A percentile compares a stretch with the other conserved stretches of the same genome.
Evolutionary conservation across 306 rosid genomes (phyloP).

Genomic region (Prunus mongolica): DNA sequence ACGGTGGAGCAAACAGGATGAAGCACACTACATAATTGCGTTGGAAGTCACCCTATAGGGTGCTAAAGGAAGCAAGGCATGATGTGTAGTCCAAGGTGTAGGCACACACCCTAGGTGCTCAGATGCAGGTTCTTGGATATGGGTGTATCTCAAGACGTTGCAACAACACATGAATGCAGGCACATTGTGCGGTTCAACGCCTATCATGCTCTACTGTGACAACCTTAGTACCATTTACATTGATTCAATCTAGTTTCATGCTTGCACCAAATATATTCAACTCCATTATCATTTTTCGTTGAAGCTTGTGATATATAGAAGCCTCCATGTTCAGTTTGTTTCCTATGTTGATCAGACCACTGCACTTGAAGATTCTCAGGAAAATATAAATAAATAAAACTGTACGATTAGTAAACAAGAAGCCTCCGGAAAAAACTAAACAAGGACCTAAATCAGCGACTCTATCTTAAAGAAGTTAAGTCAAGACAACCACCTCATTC

Average conservation of each 20-base stretch:
- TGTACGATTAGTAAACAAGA: too few relatives aligned
- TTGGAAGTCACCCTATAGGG: not conserved
- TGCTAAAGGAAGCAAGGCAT: not conserved
- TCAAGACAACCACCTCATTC: too few relatives aligned
- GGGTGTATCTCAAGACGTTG: not conserved
- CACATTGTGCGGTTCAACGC: not conserved
- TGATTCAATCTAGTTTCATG: not conserved
- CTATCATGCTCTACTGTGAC: not conserved
- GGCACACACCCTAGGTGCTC: not conserved
- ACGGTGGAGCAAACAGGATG: not conserved
- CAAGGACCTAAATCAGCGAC: too few relatives aligned
- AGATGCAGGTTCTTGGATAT: not conserved
- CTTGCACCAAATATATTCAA: too few relatives aligned
- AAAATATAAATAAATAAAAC: too few relatives aligned
- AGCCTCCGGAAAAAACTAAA: too few relatives aligned
- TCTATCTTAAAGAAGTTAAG: too few relatives aligned
- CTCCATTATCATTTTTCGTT: too few relatives aligned
- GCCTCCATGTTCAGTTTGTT: too few relatives aligned
- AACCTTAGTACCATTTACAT: not conserved
- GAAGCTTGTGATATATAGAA: too few relatives aligned
- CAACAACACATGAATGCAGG: not conserved
- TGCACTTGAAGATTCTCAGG: too few relatives aligned
- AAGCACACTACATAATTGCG: not conserved
- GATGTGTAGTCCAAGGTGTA: not conserved
- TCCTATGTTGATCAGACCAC: too few relatives aligned